Percentiles rank a stretch among this genome's conserved stretches.
Evolutionary conservation across 1,284 basidiomycete species (phyloP).

Genomic region (Sphagnurus paluster): DNA sequence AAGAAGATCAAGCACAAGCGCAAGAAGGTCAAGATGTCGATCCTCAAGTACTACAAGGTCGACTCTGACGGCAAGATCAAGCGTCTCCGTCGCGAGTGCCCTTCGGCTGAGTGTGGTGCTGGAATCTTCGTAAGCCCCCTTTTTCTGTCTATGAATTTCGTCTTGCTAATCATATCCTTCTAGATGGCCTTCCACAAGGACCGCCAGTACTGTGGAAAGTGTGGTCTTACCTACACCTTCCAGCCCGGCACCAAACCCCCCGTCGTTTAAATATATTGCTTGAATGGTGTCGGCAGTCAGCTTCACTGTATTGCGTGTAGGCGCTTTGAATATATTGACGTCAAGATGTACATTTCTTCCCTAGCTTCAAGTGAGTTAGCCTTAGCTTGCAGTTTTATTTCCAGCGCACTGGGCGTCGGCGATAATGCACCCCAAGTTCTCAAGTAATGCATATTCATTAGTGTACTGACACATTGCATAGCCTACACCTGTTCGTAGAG

Average conservation of each 20-base stretch:
- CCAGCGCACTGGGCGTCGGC: too few relatives aligned
- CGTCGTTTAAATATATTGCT: slow-evolving; percentile 45
- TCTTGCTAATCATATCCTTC: slow-evolving; percentile 6
- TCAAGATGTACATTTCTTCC: too few relatives aligned
- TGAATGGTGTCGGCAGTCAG: too few relatives aligned
- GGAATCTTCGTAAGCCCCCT: slow-evolving; percentile 81
- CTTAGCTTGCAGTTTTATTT: too few relatives aligned
- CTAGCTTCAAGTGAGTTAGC: too few relatives aligned
- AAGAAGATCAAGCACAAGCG: slow-evolving; percentile 99
- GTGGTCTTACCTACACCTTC: slow-evolving; percentile 90
- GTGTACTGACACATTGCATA: too few relatives aligned
- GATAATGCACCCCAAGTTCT: too few relatives aligned
- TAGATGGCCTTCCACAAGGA: slow-evolving; percentile 95
- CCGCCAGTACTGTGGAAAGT: slow-evolving; percentile 96
- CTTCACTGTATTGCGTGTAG: too few relatives aligned
- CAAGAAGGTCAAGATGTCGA: slow-evolving; percentile 99
- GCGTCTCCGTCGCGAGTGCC: slow-evolving; percentile 97
- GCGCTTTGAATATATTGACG: too few relatives aligned
- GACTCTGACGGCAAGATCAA: slow-evolving; percentile 99
- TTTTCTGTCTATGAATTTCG: background rate
- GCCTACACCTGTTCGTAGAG: too few relatives aligned
- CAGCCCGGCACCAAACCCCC: slow-evolving; percentile 77
- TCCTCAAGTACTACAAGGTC: slow-evolving; percentile 99
- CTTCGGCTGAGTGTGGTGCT: slow-evolving; percentile 88
- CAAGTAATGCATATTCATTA: too few relatives aligned